These are phyloP conservation scores for Talaromyces rugulosus DNA, from an alignment of 2,329 filamentous ascomycete species.

Conservation along the genomic window DNA sequence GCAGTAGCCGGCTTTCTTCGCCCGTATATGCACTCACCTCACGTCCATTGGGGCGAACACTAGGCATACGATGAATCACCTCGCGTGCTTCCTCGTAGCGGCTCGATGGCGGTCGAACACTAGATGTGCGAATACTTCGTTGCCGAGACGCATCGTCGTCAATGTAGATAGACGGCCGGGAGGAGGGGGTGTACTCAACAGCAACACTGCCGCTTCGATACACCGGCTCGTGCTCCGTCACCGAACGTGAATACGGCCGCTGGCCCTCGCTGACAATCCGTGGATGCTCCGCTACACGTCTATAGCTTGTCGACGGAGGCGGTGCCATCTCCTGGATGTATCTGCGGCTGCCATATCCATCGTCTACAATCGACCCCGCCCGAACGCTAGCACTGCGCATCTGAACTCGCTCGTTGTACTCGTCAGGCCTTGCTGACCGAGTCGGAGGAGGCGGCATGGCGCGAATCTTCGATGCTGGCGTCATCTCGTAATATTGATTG, in stretches of 20 bases:
- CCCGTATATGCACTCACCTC: constrained; percentile 42
- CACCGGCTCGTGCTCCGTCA: constrained; percentile 31
- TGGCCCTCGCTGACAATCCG: constrained; percentile 28
- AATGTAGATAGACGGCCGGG: constrained; percentile 38
- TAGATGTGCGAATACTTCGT: constrained; percentile 53
- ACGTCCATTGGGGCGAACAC: constrained; percentile 39
- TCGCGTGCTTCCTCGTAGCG: constrained; percentile 42
- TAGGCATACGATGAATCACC: constrained; percentile 35
- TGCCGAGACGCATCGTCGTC: constrained; percentile 65
- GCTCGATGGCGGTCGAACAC: constrained; percentile 52
- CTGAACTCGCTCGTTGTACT: constrained; percentile 30
- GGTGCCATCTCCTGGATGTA: constrained; percentile 45
- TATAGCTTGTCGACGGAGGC: constrained; percentile 37
- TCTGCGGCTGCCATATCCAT: constrained; percentile 35
- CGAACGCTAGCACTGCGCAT: constrained; percentile 32
- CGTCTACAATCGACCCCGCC: constrained; percentile 40
- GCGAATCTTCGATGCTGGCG: constrained; percentile 35
- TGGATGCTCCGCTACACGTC: constrained; percentile 35
- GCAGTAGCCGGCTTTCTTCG: constrained; percentile 33
- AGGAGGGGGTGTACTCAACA: constrained; percentile 33
- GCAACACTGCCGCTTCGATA: constrained; percentile 38
- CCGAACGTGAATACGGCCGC: constrained; percentile 27
- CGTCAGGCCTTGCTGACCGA: constrained; percentile 27
- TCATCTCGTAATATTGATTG: constrained; percentile 67
- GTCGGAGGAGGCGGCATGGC: constrained; percentile 30